Percentiles rank a stretch among this genome's conserved stretches.
phyloP scores from a whole-genome alignment of 2,329 filamentous ascomycete species.

The Sordariomycetes sp. region DNA sequence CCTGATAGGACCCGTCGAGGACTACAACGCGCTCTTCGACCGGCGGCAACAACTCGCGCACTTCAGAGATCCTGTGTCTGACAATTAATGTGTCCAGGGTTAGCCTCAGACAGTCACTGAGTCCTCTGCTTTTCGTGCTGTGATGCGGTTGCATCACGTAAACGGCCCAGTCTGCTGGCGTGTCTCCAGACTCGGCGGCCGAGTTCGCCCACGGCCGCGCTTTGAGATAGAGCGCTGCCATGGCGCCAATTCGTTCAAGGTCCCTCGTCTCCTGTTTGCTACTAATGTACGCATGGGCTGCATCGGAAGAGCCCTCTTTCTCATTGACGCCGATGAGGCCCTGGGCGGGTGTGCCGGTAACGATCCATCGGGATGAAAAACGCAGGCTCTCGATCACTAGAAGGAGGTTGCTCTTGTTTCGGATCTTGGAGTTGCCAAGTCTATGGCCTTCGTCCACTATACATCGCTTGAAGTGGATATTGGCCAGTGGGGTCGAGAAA shows the following conservation, averaged over 20 bases:
- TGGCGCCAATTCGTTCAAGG: conserved; percentile 53
- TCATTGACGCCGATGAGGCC: conserved; percentile 60
- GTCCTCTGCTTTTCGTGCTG: conserved; percentile 27
- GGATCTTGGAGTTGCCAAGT: conserved; percentile 54
- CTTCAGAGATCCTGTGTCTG: conserved; percentile 64
- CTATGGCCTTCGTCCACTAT: conserved; percentile 90
- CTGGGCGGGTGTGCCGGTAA: conserved; percentile 81
- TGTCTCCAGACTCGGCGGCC: conserved; percentile 39
- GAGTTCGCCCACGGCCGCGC: conserved; percentile 70
- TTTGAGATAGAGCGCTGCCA: conserved; percentile 62
- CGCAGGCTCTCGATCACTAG: conserved; percentile 40
- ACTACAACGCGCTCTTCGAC: conserved; percentile 62
- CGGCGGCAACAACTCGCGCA: conserved; percentile 58
- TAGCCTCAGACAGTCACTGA: conserved; percentile 41
- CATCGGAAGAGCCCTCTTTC: not conserved
- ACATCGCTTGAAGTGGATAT: conserved; percentile 74
- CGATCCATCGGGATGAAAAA: conserved; percentile 72
- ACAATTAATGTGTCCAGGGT: conserved; percentile 74
- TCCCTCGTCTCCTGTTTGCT: conserved; percentile 49
- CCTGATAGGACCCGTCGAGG: conserved; percentile 74
- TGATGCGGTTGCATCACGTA: conserved; percentile 56
- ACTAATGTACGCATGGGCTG: not conserved
- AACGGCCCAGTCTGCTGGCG: conserved; percentile 56
- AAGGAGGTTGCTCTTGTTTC: conserved; percentile 44
- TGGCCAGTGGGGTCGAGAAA: conserved; percentile 38